These are phyloP conservation scores for Exophiala sideris DNA, from an alignment of 2,329 filamentous ascomycete genomes.

Conservation along the genomic window DNA sequence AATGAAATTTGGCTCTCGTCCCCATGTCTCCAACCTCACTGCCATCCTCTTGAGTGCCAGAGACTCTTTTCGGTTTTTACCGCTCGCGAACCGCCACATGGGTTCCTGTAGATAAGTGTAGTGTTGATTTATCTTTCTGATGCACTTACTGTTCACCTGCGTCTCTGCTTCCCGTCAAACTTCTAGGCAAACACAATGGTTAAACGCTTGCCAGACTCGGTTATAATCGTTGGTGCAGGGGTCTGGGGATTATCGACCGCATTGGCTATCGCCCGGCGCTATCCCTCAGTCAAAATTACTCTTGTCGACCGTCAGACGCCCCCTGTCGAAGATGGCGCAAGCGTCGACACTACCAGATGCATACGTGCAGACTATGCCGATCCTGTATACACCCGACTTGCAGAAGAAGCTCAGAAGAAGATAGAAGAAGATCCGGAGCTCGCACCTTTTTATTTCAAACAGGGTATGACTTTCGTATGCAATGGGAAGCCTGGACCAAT, in stretches of 20 bases:
- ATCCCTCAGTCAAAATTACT: constrained; percentile 30
- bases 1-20: no score
- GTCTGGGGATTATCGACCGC: constrained; percentile 67
- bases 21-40: no score
- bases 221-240: constrained; percentile 66
- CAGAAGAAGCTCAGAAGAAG: constrained; percentile 23
- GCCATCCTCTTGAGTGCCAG: no score
- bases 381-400: constrained; percentile 27
- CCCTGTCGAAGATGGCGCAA: constrained; percentile 38
- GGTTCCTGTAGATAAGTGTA: no score
- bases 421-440: constrained; percentile 27
- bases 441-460: constrained; percentile 23
- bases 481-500: constrained; percentile 24
- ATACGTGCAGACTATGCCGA: constrained; percentile 30
- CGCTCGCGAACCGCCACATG: no score
- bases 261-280: constrained; percentile 41
- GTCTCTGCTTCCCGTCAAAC: no score
- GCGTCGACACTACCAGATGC: constrained; percentile 40
- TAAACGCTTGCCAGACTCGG: background rate
- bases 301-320: constrained; percentile 35
- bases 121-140: no score
- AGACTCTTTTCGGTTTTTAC: no score
- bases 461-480: constrained; percentile 30
- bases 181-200: no score
- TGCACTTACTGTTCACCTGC: no score